Percentiles rank a stretch among this genome's conserved stretches.
Evolutionary conservation across 2,329 filamentous ascomycete genomes (phyloP).

Genomic region (Coniosporium tulheliwenetii): DNA sequence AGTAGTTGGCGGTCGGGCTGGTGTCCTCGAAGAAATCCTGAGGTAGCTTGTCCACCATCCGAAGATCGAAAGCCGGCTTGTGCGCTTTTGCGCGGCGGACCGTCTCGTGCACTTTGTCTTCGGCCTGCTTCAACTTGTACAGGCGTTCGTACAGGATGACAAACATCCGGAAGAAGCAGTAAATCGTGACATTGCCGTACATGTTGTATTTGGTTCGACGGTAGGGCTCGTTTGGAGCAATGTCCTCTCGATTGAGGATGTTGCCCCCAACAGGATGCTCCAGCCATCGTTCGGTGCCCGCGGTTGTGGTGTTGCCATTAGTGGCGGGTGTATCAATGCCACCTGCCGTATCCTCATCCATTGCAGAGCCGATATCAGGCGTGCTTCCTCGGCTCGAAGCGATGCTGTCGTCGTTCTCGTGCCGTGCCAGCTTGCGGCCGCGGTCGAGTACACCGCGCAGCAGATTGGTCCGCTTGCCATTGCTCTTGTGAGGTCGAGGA

Average conservation of each 20-base stretch:
- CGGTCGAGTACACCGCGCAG: slow-evolving; percentile 76
- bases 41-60: slow-evolving; percentile 64
- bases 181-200: slow-evolving; percentile 82
- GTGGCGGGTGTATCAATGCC: slow-evolving; percentile 35
- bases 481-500: slow-evolving; percentile 41
- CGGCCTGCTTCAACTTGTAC: slow-evolving; percentile 66
- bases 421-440: slow-evolving; percentile 49
- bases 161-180: slow-evolving; percentile 89
- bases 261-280: slow-evolving; percentile 39
- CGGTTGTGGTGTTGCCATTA: slow-evolving; percentile 42
- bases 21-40: slow-evolving; percentile 59
- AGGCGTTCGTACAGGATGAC: slow-evolving; percentile 80
- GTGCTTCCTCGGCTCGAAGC: slow-evolving; percentile 76
- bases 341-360: slow-evolving; percentile 60
- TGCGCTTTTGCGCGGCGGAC: slow-evolving; percentile 56
- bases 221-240: slow-evolving; percentile 67
- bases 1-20: slow-evolving; percentile 54
- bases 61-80: slow-evolving; percentile 72
- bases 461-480: slow-evolving; percentile 62
- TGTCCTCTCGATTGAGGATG: slow-evolving; percentile 44
- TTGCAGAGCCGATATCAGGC: slow-evolving; percentile 63
- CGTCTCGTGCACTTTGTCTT: slow-evolving; percentile 55
- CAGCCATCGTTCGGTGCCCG: slow-evolving; percentile 48
- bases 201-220: slow-evolving; percentile 70
- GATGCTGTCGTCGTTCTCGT: slow-evolving; percentile 66